A percentile compares a stretch with the other conserved stretches of the same genome.
Conservation (phyloP, 2,329 filamentous ascomycete species). For the Fusarium sp. region DNA sequence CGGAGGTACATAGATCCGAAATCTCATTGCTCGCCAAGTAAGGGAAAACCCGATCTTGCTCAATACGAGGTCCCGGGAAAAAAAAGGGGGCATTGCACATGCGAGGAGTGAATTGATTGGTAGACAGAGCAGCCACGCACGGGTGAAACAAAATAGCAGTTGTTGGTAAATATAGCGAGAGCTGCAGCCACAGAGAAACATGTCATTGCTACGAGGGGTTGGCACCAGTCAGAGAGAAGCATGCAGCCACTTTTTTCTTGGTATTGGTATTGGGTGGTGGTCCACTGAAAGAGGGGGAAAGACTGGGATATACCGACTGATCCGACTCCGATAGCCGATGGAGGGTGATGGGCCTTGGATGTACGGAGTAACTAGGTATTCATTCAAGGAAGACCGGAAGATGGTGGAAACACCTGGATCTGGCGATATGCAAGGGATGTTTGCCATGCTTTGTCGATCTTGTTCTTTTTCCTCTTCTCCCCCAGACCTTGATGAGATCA, state of each 20-base stretch:
- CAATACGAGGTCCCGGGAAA: conserved; percentile 9
- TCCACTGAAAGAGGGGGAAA: neutral
- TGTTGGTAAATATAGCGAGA: conserved; percentile 15
- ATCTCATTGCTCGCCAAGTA: neutral
- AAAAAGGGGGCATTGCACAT: conserved; percentile 1
- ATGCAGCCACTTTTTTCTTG: conserved; percentile 21
- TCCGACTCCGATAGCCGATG: conserved; percentile 13
- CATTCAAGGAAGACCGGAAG: too few relatives aligned
- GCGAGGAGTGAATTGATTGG: conserved; percentile 31
- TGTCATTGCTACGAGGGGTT: conserved; percentile 17
- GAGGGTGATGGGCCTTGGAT: too few relatives aligned
- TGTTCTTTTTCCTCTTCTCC: too few relatives aligned
- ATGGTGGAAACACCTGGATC: neutral
- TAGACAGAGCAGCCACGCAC: conserved; percentile 13
- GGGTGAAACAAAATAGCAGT: conserved; percentile 7
- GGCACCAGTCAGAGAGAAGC: conserved; percentile 2
- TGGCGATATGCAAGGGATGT: neutral
- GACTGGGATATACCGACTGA: neutral
- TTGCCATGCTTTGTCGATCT: neutral
- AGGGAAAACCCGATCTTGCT: neutral
- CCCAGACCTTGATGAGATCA: neutral
- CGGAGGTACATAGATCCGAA: conserved; percentile 11
- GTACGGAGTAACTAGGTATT: too few relatives aligned
- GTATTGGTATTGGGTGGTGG: neutral
- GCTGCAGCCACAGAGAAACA: conserved; percentile 13